Conservation (phyloP, 129 eudicot species). For the Silybum marianum region DNA sequence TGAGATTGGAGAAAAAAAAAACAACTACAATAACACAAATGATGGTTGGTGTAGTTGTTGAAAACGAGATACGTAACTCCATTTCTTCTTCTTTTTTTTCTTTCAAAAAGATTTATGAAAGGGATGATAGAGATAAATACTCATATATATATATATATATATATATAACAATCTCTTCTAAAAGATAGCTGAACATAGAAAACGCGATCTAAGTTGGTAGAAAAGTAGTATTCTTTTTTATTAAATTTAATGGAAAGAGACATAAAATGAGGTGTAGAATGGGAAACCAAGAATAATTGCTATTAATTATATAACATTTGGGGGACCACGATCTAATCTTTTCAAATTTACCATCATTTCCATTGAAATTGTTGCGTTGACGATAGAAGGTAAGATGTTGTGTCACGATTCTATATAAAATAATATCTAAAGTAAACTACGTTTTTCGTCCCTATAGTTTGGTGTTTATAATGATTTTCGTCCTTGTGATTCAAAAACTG, state of each 20-base stretch:
- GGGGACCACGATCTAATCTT: not conserved
- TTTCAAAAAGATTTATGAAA: not conserved
- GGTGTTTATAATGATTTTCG: too few species aligned
- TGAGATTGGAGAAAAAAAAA: too few species aligned
- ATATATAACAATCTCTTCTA: not conserved
- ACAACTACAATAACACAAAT: not conserved
- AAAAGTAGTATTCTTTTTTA: too few species aligned
- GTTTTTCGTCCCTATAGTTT: too few species aligned
- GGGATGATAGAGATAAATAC: not conserved
- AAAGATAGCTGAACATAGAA: not conserved
- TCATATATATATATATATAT: not conserved
- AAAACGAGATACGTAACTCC: slow-evolving; percentile 9
- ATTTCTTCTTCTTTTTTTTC: not conserved
- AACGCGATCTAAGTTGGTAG: not conserved
- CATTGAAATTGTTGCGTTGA: not conserved
- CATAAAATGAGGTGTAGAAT: too few species aligned
- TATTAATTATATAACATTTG: not conserved
- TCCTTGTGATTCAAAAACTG: too few species aligned
- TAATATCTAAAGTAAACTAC: too few species aligned
- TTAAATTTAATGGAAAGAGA: not conserved
- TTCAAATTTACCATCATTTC: not conserved
- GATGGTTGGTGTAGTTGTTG: slow-evolving; percentile 1
- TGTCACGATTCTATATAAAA: not conserved
- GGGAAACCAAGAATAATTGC: too few species aligned
- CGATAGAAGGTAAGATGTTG: not conserved